A percentile compares a stretch with the other conserved stretches of the same genome.
These are phyloP conservation scores for Pseudopithomyces maydicus DNA, from an alignment of 2,329 filamentous ascomycete species.

Conservation along the genomic window DNA sequence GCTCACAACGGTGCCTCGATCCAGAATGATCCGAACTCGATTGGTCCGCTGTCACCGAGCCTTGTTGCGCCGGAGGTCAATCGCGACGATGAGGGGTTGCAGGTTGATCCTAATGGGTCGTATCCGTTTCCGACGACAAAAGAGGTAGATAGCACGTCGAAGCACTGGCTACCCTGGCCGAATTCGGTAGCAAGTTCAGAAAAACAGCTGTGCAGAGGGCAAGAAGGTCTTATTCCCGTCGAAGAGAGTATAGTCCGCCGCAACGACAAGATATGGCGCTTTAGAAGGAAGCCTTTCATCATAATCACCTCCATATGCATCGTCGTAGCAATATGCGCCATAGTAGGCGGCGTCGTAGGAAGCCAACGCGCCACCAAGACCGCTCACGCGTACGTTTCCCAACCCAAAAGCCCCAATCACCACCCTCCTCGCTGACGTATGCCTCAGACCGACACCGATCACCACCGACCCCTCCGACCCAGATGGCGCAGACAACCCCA, in stretches of 20 bases:
- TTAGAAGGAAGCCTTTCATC: conserved; percentile 15
- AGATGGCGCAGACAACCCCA: too few species aligned
- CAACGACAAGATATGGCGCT: conserved; percentile 8
- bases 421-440: too few species aligned
- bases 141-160: not conserved
- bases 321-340: conserved; percentile 3
- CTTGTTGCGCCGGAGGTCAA: conserved; percentile 7
- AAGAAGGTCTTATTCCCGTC: conserved; percentile 4
- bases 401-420: too few species aligned
- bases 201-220: not conserved
- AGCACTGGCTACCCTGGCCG: conserved; percentile 1
- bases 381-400: not conserved
- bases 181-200: not conserved
- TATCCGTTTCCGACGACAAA: conserved; percentile 12
- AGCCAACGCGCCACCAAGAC: conserved; percentile 9
- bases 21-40: not conserved
- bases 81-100: conserved; percentile 13
- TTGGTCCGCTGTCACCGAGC: not conserved
- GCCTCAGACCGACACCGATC: too few species aligned
- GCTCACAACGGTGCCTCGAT: not conserved
- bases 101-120: conserved; percentile 13
- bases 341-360: conserved; percentile 13
- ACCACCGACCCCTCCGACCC: too few species aligned
- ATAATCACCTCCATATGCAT: conserved; percentile 5
- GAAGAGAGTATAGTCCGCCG: not conserved